A percentile compares a stretch with the other conserved stretches of the same genome.
Evolutionary conservation across 306 rosid species (phyloP).

Genomic region (Medicago lupulina): DNA sequence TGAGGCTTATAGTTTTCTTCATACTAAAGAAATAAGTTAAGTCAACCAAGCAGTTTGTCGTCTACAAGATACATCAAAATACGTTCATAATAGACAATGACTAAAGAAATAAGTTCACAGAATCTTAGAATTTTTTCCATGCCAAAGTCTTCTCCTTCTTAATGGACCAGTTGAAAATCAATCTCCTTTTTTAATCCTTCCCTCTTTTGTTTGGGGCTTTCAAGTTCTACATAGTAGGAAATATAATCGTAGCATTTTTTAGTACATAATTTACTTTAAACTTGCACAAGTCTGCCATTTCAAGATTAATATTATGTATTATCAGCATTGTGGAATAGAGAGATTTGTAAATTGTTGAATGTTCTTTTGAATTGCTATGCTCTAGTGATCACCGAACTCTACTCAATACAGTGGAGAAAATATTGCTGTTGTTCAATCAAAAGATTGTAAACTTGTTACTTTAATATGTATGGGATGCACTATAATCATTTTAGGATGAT

Average conservation of each 20-base stretch:
- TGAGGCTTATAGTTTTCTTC: background rate
- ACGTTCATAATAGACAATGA: conserved; percentile 5
- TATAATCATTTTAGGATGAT: conserved; percentile 25
- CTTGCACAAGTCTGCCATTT: conserved; percentile 10
- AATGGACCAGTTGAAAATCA: conserved; percentile 11
- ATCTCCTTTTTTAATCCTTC: background rate
- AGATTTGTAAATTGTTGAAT: conserved; percentile 31
- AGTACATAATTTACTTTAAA: conserved; percentile 16
- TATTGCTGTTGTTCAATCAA: conserved; percentile 26
- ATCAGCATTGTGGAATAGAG: conserved; percentile 22
- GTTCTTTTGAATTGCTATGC: conserved; percentile 31
- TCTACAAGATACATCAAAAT: background rate
- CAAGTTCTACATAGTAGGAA: conserved; percentile 6
- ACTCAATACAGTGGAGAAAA: conserved; percentile 10
- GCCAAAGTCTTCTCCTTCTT: background rate
- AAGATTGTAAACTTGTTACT: conserved; percentile 35
- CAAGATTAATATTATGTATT: conserved; percentile 20
- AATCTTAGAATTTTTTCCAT: background rate
- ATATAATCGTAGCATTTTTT: conserved; percentile 19
- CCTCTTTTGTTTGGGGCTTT: conserved; percentile 1
- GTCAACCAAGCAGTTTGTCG: conserved; percentile 2
- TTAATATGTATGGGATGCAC: conserved; percentile 7
- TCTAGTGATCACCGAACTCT: conserved; percentile 27
- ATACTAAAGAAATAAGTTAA: background rate
- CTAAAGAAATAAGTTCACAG: background rate